phyloP scores from a whole-genome alignment of 148 eudicot genomes.

The Arbutus unedo region DNA sequence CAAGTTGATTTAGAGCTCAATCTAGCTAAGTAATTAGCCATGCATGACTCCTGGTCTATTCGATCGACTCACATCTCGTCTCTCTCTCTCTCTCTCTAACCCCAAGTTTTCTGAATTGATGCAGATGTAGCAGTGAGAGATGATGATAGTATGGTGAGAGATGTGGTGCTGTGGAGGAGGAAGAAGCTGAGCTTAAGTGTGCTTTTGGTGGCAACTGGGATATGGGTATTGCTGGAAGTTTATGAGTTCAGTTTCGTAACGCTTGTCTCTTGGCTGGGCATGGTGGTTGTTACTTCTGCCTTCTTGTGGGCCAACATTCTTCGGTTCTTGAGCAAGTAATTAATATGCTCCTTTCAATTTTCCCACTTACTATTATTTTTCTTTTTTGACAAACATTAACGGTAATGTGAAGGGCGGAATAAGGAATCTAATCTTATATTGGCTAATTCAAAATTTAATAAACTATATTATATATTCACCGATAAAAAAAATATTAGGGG shows the following conservation, averaged over 20 bases:
- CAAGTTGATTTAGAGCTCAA: background rate
- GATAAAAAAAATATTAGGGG: no score
- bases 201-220: slow-evolving; percentile 25
- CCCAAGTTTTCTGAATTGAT: background rate
- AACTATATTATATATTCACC: no score
- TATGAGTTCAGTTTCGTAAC: slow-evolving; percentile 35
- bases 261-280: slow-evolving; percentile 31
- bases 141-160: slow-evolving; percentile 16
- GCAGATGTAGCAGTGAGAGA: background rate
- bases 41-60: background rate
- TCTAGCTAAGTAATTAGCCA: background rate
- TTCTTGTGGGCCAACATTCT: slow-evolving; percentile 43
- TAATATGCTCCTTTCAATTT: background rate
- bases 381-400: no score
- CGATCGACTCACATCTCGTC: background rate
- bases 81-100: background rate
- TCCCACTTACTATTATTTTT: background rate
- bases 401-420: no score
- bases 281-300: slow-evolving; percentile 21
- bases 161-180: slow-evolving; percentile 36
- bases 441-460: no score
- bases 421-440: no score
- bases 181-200: slow-evolving; percentile 23
- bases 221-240: slow-evolving; percentile 29
- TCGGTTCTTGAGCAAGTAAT: slow-evolving; percentile 38